Evolutionary conservation across 1,284 basidiomycete species (phyloP), one percentile per base, ranked within the genome.

Genomic region (Mrakiaceae sp.): DNA sequence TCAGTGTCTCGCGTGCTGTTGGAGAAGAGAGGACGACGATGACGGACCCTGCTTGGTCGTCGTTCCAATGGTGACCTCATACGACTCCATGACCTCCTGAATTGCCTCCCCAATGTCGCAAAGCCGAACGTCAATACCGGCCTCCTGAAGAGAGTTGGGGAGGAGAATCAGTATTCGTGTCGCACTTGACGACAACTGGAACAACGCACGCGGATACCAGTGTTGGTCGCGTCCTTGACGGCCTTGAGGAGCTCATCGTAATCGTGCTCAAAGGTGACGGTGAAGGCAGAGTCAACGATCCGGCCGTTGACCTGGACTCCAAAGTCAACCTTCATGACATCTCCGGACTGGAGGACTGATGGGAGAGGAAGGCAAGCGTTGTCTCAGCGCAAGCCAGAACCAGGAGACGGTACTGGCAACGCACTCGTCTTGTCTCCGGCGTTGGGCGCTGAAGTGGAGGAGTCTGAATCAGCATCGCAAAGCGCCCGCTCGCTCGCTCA

Each of bases 81-180:
- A 97, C 4, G 89, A 92, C 75, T 98, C 94, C 96, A 99, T 98
- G 3, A 93, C 94, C 76, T 99, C 96, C 75, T 99, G 95, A 67
- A 98, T 94, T 51, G 84, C 83, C 0, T 85, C 93, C 6, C 87
- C 96, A 50, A 99, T 82, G 73, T 98, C 95, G 67, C 92, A 93
- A 58, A 98, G 81, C 56, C 94, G 84, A 1, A 90, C 90, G 72
- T 98, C 96, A 71, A 99, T 98, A 3, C 96, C 96, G 6, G 95
- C 89, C 82, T 93, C 92, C 91, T 93, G 69, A 51, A 61, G 64
- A 52, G 51, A 16, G 14, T 52, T 7, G 6, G 10, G 14, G 48
- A 49, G 48, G 48, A 14, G 9, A 9, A 14, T 49, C 2, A 49
- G 48, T 10, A 49, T 9, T 9, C 48, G 48, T 9, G 14, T 49